phyloP scores from a whole-genome alignment of 805 yeast genomes.

The Candida jianshihensis region DNA sequence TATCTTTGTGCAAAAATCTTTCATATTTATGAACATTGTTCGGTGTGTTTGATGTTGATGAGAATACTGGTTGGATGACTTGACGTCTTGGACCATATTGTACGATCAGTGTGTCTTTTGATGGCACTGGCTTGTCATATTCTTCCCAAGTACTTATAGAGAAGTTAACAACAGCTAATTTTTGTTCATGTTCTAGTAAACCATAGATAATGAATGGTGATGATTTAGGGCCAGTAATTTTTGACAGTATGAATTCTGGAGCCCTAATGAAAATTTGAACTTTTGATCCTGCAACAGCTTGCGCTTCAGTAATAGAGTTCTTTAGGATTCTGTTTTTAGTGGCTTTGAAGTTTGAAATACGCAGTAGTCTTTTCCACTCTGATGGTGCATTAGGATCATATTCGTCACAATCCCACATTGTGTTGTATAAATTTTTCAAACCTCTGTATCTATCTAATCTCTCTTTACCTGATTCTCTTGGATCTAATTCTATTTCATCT shows the following conservation, averaged over 20 bases:
- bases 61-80: conserved; percentile 74
- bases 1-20: conserved; percentile 75
- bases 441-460: conserved; percentile 79
- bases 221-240: conserved; percentile 34
- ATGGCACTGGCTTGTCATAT: conserved; percentile 75
- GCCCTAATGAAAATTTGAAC: conserved; percentile 55
- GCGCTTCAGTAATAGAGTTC: conserved; percentile 40
- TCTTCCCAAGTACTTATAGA: conserved; percentile 86
- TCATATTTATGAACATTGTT: conserved; percentile 86
- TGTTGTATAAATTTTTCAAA: conserved; percentile 68
- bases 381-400: conserved; percentile 66
- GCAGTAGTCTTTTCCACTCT: conserved; percentile 68
- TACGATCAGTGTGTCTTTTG: conserved; percentile 73
- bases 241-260: conserved; percentile 40
- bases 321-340: conserved; percentile 65
- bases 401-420: conserved; percentile 87
- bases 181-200: conserved; percentile 79
- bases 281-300: conserved; percentile 55
- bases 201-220: conserved; percentile 64
- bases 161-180: conserved; percentile 75
- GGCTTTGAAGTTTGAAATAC: conserved; percentile 71
- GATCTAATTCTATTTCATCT: conserved; percentile 85
- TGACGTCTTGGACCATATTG: conserved; percentile 94
- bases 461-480: conserved; percentile 68
- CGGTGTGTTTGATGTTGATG: conserved; percentile 66